Evolutionary conservation across 331 rosid genomes (phyloP), one percentile per base, ranked within the genome.

Genomic region (Malus hybrid): DNA sequence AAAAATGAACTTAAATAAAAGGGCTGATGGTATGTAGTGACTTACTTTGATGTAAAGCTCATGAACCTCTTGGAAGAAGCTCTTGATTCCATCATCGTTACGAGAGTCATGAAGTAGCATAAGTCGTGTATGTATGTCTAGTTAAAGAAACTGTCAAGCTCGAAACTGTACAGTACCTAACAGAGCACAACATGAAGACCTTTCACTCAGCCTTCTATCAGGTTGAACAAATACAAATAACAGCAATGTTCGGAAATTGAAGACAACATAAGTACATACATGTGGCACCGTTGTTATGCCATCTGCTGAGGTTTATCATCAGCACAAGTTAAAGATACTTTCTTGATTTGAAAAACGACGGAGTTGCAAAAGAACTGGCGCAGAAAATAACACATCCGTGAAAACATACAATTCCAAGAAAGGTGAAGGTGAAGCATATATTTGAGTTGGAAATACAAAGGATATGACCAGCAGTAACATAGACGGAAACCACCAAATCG

Each of bases 381-480:
- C 15, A 65, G 16, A 24, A 28, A 22, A 67, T 15, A 32, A 66
- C 39, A 36, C 31, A 27, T 36, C 12, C 42, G 22, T 7, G 20
- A 33, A 15, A 28, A 65, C 15, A 56, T 13, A 33, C 10, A 59
- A 65, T 1, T 14, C 34, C 13, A 3, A 57, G n/a, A 24, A 20
- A 56, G 22, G 67, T 29, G 42, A 28, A 63, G n/a, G 39, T 63
- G 68, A 63, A 5, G 2, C 34, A 15, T 2, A 63, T 16, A 63
- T 13, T 66, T 27, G 10, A 70, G 15, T 42, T 8, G 7, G 60
- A 57, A 73, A 65, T 3, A 62, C 69, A 69, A 65, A 94, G 98
- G 98, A 91, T 94, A 94, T 94, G 98, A 88, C 95, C 97, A 81
- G 98, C 98, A 19, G 98, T 94, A 78, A 94, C 97, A 64, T 94